phyloP scores from a whole-genome alignment of 23 red algal species.

The Chondrus crispus region DNA sequence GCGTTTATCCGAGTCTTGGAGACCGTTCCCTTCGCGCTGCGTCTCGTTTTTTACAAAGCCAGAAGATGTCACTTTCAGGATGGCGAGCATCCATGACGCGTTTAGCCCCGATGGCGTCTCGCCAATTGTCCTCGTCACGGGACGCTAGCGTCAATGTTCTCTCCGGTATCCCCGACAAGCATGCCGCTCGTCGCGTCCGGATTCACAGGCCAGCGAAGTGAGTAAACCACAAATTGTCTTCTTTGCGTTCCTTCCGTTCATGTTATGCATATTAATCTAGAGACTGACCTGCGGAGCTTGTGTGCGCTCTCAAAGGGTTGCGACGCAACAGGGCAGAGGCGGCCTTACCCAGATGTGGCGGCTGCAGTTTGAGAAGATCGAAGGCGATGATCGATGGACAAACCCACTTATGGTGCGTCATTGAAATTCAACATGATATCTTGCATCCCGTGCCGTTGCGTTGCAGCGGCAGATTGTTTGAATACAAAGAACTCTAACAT shows the following conservation, averaged over 20 bases:
- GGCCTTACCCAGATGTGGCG: constrained; percentile 83
- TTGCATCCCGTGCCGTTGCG: too few relatives aligned
- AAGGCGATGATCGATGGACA: constrained; percentile 90
- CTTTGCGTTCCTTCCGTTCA: too few relatives aligned
- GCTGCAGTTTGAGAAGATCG: constrained; percentile 85
- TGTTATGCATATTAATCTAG: too few relatives aligned
- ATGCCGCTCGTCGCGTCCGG: constrained; percentile 61
- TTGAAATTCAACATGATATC: too few relatives aligned
- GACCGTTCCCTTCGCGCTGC: neutral
- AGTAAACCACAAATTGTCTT: too few relatives aligned
- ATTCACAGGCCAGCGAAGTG: constrained; percentile 82
- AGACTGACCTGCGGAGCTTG: too few relatives aligned
- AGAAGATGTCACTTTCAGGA: too few relatives aligned
- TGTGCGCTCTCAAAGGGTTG: constrained; percentile 53
- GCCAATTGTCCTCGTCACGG: constrained; percentile 5
- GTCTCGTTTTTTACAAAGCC: too few relatives aligned
- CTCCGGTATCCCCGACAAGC: constrained; percentile 81
- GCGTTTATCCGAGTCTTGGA: neutral
- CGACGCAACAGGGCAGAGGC: constrained; percentile 92
- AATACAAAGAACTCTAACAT: too few relatives aligned
- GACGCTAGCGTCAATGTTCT: constrained; percentile 47
- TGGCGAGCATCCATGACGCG: too few relatives aligned
- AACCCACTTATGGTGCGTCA: constrained; percentile 94
- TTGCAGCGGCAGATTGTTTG: too few relatives aligned
- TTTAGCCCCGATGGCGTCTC: too few relatives aligned